Base-by-base conservation (phyloP, 148 eudicot species). In the Drosera capensis region DNA sequence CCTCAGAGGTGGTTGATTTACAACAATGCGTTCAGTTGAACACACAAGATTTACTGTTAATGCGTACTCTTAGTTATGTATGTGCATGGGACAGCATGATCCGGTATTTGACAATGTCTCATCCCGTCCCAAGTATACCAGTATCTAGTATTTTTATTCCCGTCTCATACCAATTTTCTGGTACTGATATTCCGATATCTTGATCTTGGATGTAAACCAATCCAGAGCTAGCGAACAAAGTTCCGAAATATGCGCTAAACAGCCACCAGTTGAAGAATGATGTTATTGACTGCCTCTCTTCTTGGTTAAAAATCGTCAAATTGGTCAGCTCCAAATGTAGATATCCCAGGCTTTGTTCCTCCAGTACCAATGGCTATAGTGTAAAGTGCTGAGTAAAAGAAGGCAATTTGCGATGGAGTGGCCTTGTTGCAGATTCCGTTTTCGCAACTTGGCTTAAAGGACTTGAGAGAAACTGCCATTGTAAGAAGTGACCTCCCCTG, bases 251-350 rank as follows among this genome's bases (percentile, higher is more conserved):
- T 20, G 94, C 54, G 52, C 88, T 69, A 39, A 86, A 86, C 81
- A 82, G 73, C 96, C 96, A 86, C 96, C 96, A 86, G 41, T 86
- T 86, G 75, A 86, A 86, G 66, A 86, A 86, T 1, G 96, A 86
- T 12, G 50, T 78, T 54, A 82, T 86, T 25, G 82, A 73, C 45
- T 60, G 45, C 52, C 77, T 82, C 49, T 86, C 96, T 11, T 50
- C 45, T 1, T 85, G 72, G 36, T 78, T 52, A 7, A 69, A n/a
- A 59, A 14, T 79, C 87, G 43, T 86, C 94, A 41, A 86, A 86
- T 43, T 86, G 96, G 62, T 86, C 94, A 0, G 94, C 96, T 7
- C 96, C 96, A 28, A 86, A 78, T 12, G 96, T 86, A 25, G 96
- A 86, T 14, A 86, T 86, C 60, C 82, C 82, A 3, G 96, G 93